Conservation (phyloP, 2,329 filamentous ascomycete genomes). For the Trichoderma gracile region DNA sequence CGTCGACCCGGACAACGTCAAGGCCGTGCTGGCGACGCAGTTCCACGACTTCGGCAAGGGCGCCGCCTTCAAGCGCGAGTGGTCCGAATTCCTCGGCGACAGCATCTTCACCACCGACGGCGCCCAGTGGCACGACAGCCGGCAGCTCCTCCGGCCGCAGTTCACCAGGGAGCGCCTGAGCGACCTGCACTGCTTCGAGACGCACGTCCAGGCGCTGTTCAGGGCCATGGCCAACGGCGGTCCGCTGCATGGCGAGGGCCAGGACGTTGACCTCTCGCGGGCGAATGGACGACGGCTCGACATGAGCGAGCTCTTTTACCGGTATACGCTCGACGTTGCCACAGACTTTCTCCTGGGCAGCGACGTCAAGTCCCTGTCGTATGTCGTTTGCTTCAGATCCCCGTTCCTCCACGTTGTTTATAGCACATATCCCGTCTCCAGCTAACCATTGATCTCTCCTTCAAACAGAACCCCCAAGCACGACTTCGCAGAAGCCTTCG, state of each 20-base stretch:
- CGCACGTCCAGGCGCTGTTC: conserved; percentile 74
- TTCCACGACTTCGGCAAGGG: conserved; percentile 85
- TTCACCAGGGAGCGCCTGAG: conserved; percentile 83
- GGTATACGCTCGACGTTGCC: conserved; percentile 80
- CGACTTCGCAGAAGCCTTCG: conserved; percentile 78
- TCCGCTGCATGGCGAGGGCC: conserved; percentile 58
- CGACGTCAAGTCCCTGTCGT: conserved; percentile 66
- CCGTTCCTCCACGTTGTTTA: not conserved
- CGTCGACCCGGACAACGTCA: conserved; percentile 83
- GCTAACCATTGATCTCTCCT: not conserved
- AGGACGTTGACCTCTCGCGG: conserved; percentile 63
- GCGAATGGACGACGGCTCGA: conserved; percentile 65
- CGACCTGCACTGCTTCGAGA: conserved; percentile 79
- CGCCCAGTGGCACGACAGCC: conserved; percentile 72
- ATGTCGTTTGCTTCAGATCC: not conserved
- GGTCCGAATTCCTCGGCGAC: conserved; percentile 72
- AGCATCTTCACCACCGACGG: conserved; percentile 80
- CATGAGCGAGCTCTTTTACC: conserved; percentile 76
- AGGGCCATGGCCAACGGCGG: conserved; percentile 62
- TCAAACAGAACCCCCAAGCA: conserved; percentile 54
- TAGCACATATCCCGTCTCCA: too few species aligned
- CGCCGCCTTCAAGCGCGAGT: conserved; percentile 70
- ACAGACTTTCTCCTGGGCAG: conserved; percentile 85
- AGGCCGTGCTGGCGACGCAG: conserved; percentile 81
- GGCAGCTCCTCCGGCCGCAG: conserved; percentile 81